A percentile compares a stretch with the other conserved stretches of the same genome.
Conservation (phyloP, 805 yeast genomes). For the Starmerella floricola region DNA sequence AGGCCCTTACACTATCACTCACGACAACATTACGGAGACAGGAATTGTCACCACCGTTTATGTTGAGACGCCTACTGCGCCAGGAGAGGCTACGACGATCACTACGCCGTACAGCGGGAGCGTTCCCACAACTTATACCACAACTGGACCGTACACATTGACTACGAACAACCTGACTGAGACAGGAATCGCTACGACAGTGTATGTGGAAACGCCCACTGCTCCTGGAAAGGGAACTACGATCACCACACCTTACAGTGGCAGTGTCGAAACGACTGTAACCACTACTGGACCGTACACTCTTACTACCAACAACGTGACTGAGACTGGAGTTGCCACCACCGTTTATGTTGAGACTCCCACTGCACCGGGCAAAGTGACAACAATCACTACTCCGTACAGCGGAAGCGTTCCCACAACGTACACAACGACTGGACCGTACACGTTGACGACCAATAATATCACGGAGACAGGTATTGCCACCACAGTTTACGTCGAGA, state of each 20-base stretch:
- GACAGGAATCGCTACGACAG: background rate
- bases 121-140: background rate
- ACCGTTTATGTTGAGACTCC: background rate
- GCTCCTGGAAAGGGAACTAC: background rate
- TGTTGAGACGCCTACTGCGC: constrained; percentile 3
- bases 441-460: too few relatives aligned
- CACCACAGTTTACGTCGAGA: background rate
- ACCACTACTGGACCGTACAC: too few relatives aligned
- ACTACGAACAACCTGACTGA: background rate
- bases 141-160: background rate
- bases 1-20: background rate
- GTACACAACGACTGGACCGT: too few relatives aligned
- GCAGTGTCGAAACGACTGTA: too few relatives aligned
- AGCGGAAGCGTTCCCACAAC: background rate
- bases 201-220: background rate
- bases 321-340: constrained; percentile 1
- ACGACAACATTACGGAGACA: background rate
- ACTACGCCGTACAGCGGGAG: background rate
- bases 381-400: background rate
- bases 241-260: too few relatives aligned
- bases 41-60: background rate
- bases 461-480: background rate
- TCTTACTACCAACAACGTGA: too few relatives aligned
- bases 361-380: background rate
- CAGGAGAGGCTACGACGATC: background rate